Evolutionary conservation across 805 yeast genomes (phyloP), one percentile per base, ranked within the genome.

Genomic region (Yamadazyma kitorensis): DNA sequence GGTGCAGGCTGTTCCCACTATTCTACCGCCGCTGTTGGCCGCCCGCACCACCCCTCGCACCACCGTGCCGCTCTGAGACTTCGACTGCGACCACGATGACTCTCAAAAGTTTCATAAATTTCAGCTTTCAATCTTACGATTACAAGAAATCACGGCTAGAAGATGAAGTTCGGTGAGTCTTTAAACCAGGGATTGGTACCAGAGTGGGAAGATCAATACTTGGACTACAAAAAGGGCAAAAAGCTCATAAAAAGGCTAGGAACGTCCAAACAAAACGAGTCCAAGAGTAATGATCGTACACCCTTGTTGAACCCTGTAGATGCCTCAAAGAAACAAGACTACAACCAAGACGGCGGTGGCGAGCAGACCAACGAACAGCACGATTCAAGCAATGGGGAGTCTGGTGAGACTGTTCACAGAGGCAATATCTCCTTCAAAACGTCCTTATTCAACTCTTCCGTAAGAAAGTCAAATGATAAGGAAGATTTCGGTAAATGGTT

Each of bases 131-230:
- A n/a, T n/a, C n/a, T n/a, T n/a, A n/a, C n/a, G n/a, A n/a, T n/a
- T n/a, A n/a, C n/a, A n/a, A n/a, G n/a, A n/a, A n/a, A n/a, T 19
- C 22, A 7, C 22, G 10, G 22, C 6, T 19, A 7, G 10, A 7
- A 10, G 3, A 82, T 82, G 89, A 81, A 82, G 60, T 82, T 82
- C 52, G 82, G 80, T 9, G 82, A 78, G 42, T 76, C 83, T 16
- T 62, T 82, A 37, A 74, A 71, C 43, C 82, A 80, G 31, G 81
- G 81, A 37, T 69, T 78, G 23, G 83, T 84, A 36, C 95, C 96
- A 4, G 95, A 84, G 50, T 89, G 97, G 97, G 79, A 77, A 50
- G 81, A 78, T 34, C 80, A 80, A 50, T 89, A 89, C 52, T 68
- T 89, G 21, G 83, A 86, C 50, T 82, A 82, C 53, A 78, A 79